phyloP scores from a whole-genome alignment of 768 basidiomycete genomes.

The Lactarius sanguifluus region DNA sequence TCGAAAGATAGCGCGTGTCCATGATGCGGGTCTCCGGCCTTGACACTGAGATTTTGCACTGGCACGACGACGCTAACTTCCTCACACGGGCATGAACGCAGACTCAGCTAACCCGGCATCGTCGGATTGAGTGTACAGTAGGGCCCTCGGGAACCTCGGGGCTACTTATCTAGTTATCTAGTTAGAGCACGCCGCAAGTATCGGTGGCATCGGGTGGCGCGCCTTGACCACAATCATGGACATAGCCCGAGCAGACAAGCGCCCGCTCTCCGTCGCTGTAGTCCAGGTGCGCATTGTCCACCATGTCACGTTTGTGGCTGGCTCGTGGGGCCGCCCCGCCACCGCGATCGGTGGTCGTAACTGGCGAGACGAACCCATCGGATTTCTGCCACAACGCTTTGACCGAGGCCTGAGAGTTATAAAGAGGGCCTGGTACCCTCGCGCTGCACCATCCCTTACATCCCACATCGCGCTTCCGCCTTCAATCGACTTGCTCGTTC shows the following conservation, averaged over 20 bases:
- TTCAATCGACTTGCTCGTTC: background rate
- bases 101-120: background rate
- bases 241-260: background rate
- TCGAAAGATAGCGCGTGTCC: background rate
- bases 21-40: background rate
- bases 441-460: background rate
- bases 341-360: background rate
- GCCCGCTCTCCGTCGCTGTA: background rate
- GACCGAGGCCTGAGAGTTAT: background rate
- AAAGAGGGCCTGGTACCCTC: background rate
- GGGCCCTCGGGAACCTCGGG: too few species aligned
- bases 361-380: background rate
- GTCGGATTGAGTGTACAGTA: background rate
- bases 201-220: background rate
- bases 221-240: background rate
- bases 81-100: background rate
- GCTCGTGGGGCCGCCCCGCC: background rate
- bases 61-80: background rate
- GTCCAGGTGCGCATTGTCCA: background rate
- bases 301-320: slow-evolving; percentile 6
- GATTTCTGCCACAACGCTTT: slow-evolving; percentile 4
- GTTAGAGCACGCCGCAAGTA: background rate
- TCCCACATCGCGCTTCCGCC: background rate
- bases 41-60: too few species aligned
- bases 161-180: too few species aligned